These are phyloP conservation scores for Setomelanomma holmii DNA, from an alignment of 2,329 filamentous ascomycete genomes.

Conservation along the genomic window DNA sequence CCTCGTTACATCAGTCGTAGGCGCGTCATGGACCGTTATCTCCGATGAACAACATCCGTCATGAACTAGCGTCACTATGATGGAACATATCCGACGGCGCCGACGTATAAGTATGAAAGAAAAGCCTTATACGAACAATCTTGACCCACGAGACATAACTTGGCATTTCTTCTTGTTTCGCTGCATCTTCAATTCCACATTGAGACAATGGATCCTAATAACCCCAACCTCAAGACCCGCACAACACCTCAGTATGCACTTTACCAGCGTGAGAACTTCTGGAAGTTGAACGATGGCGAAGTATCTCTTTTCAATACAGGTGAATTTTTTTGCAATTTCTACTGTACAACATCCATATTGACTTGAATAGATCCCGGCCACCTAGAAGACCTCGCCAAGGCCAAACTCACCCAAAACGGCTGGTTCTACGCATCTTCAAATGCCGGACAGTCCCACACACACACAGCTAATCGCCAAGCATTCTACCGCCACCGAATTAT, in stretches of 20 bases:
- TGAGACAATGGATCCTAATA: conserved; percentile 56
- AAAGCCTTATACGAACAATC: too few relatives aligned
- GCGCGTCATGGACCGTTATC: too few relatives aligned
- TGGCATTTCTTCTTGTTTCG: too few relatives aligned
- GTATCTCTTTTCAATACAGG: conserved; percentile 62
- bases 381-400: conserved; percentile 64
- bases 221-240: conserved; percentile 59
- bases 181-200: neutral
- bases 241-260: conserved; percentile 62
- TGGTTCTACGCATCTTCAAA: conserved; percentile 68
- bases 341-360: neutral
- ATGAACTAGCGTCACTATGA: conserved; percentile 16
- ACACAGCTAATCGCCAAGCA: conserved; percentile 66
- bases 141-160: too few relatives aligned
- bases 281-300: conserved; percentile 60
- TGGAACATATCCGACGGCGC: conserved; percentile 2
- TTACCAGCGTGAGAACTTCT: conserved; percentile 64
- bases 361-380: conserved; percentile 58
- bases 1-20: too few relatives aligned
- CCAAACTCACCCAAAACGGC: conserved; percentile 64
- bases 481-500: conserved; percentile 71
- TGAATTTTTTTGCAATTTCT: conserved; percentile 19
- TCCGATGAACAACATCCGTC: conserved; percentile 14
- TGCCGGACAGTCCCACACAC: conserved; percentile 61
- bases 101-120: too few relatives aligned